Evolutionary conservation across 192 early-diverging fungal genomes (phyloP), one percentile per base, ranked within the genome.

Genomic region (Obelidium mucronatum): DNA sequence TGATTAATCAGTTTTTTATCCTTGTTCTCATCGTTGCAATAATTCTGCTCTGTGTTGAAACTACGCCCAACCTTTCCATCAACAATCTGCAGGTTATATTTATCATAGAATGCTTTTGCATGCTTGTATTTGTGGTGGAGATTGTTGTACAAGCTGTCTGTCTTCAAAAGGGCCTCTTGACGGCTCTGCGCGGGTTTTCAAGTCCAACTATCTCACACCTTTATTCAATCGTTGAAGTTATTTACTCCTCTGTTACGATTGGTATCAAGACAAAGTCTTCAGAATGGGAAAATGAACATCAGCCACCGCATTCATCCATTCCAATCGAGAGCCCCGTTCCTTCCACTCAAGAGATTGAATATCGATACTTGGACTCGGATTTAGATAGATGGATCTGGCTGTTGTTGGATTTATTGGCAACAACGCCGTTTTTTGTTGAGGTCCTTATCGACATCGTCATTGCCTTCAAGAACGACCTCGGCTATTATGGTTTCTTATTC

Each of bases 11-110:
- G 28, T 54, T 69, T 51, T 54, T 51, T 36, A 17, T 69, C 1
- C 15, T 53, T n/a, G n/a, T 53, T 53, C 30, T 69, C 2, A 52
- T 69, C 26, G 6, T 54, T n/a, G 4, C 67, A 26, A 52, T 69
- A 8, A 5, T 69, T 44, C 48, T 69, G 0, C 36, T 69, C 30
- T 69, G 67, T n/a, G 52, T 69, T 11, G 67, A 69, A 53, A 69
- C 67, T 2, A 36, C 44, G 19, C 42, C 67, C 17, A 13, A 24
- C 0, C n/a, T 69, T 5, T 6, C 6, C 2, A 2, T 53, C 2
- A 8, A n/a, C 8, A 36, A 8, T 30, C 17, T 69, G 1, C 22
- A 13, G n/a, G n/a, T 26, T 19, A 69, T 69, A 11, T 69, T 69
- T 30, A 26, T 51, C 11, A 22, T 54, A 17, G 67, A 69, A 54